Evolutionary conservation across 306 rosid genomes (phyloP), one percentile per base, ranked within the genome.

Genomic region (Purshia tridentata): DNA sequence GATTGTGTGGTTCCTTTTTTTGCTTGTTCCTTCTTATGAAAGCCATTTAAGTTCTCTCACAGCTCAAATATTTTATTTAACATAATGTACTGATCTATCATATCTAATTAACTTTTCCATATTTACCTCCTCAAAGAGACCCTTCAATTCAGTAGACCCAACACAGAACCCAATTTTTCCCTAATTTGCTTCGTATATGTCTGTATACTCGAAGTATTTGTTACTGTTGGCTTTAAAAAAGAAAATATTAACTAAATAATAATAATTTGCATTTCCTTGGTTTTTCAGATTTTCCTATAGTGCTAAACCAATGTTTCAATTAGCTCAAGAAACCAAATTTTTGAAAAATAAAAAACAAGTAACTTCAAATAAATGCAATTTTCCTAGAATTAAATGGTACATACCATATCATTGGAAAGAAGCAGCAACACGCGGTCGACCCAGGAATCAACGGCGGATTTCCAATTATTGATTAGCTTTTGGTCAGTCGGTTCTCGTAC

Each of bases 391-490:
- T 19, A 35, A 37, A 9, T 13, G 0, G 59, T 15, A 61, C 37
- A 50, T 87, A 94, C 99, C 96, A 80, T 75, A 22, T 79, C 61
- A 45, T 67, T 78, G 11, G 88, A 81, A 13, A 81, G 62, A 20
- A 91, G 96, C 19, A 62, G 55, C 39, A 72, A 65, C 86, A 91
- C 46, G 64, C 87, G 91, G 60, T 81, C 63, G 61, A 94, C 69
- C 96, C 97, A 94, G 20, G 89, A 81, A 74, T 88, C 82, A 15
- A 91, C 78, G 2, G 92, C 84, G 15, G 92, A 83, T 72, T 84
- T 94, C 99, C 91, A 94, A 4, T 69, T 76, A 53, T 78, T 68
- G 19, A 73, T 29, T 8, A 65, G 49, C 66, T 77, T 88, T 58
- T 76, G 84, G 80, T 75, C 83, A 59, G 63, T 76, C 39, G 61